phyloP scores from a whole-genome alignment of 2,329 filamentous ascomycete genomes.

The Sordariomycetes sp. region DNA sequence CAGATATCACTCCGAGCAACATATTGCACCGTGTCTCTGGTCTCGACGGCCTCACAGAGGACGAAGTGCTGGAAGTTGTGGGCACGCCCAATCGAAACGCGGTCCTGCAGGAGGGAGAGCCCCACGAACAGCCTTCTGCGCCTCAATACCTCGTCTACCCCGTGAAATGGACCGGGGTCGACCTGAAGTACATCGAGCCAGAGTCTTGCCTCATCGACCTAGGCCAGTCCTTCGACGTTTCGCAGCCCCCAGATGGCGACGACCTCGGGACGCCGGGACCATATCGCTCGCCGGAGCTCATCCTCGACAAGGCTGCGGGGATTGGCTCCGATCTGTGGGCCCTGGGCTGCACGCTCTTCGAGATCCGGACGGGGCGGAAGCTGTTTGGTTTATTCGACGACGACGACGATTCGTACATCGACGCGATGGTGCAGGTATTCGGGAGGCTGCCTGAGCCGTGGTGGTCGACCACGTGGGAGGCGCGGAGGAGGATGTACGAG shows the following conservation, averaged over 20 bases:
- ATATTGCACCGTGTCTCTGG: background rate
- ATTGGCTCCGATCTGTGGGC: slow-evolving; percentile 18
- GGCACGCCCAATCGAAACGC: background rate
- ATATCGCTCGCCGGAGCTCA: slow-evolving; percentile 17
- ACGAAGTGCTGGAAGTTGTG: background rate
- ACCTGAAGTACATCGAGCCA: background rate
- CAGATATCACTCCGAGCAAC: background rate
- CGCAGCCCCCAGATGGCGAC: background rate
- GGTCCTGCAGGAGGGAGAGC: background rate
- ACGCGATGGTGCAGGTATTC: slow-evolving; percentile 16
- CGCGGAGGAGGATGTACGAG: slow-evolving; percentile 12
- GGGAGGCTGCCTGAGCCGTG: slow-evolving; percentile 18
- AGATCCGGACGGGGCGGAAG: slow-evolving; percentile 17
- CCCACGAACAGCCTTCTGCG: background rate
- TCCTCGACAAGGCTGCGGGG: slow-evolving; percentile 12
- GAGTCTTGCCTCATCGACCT: background rate
- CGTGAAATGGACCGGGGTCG: background rate
- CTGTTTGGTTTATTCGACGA: slow-evolving; percentile 17
- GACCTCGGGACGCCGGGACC: slow-evolving; percentile 15
- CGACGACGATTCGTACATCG: slow-evolving; percentile 16
- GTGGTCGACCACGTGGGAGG: slow-evolving; percentile 18
- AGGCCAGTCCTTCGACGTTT: background rate
- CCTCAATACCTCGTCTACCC: background rate
- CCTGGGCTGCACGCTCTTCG: slow-evolving; percentile 20
- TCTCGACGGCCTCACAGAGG: background rate